Evolutionary conservation across 2,329 filamentous ascomycete species (phyloP), one percentile per base, ranked within the genome.

Genomic region (Cladosporium halotolerans): DNA sequence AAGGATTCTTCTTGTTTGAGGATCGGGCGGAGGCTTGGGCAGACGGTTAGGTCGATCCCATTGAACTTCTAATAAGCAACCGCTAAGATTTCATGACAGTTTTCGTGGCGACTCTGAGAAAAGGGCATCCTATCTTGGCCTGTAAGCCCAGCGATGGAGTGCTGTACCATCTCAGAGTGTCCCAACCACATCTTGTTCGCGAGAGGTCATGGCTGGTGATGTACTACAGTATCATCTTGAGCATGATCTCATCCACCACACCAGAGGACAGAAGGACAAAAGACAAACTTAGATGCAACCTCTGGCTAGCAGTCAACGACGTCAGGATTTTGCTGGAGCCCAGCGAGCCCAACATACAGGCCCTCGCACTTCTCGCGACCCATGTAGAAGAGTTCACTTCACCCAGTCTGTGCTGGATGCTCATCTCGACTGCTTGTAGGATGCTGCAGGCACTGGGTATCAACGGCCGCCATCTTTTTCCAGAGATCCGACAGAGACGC

Each of bases 271-370:
- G 53, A 9, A 19, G 32, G 4, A 58, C 50, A 14, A 58, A 58
- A 33, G 43, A 44, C 5, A 56, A 56, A 19, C 52, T 63, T 8
- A 40, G 54, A 31, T 50, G 55, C 50, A 63, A 63, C 28, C 55
- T 63, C 23, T 61, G 60, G 59, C 53, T 63, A 9, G 59, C 62
- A n/a, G 48, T 63, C 42, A 60, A 63, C 49, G 59, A 63, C 45
- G 57, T 57, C 3, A 53, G 58, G 39, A 42, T 63, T 1, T 53
- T 62, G 3, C 47, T 63, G 3, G 58, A 63, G 19, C 58, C 62
- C 11, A 62, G 55, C 34, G 56, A 58, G 14, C 31, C 46, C 4
- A 61, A 60, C 19, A 57, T 63, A 34, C 62, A 63, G 39, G 62
- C 62, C 6, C 39, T 63, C 34, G 40, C 56, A 4, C 11, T 63